Conservation (phyloP, 1,284 basidiomycete species). For the Cutaneotrichosporon daszewskae region DNA sequence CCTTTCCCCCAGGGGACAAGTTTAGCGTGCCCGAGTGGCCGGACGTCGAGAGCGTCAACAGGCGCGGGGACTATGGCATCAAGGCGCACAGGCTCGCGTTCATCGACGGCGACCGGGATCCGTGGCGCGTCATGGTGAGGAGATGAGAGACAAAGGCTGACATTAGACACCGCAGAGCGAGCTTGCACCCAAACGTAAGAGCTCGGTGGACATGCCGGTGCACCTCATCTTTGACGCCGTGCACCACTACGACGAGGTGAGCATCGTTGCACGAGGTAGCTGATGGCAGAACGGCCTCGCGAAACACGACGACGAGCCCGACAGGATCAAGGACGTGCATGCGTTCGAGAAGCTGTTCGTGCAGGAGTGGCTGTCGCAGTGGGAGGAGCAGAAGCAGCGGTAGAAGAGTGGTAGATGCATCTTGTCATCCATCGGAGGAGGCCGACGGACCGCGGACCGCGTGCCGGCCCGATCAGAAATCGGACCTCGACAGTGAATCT, state of each 20-base stretch:
- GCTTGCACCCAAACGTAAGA: conserved; percentile 62
- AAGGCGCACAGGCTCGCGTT: conserved; percentile 73
- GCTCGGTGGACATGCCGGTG: conserved; percentile 71
- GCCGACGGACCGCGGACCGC: no score
- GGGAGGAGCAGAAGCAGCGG: conserved; percentile 25
- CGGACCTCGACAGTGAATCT: no score
- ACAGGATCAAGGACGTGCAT: conserved; percentile 74
- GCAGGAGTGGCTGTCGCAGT: conserved; percentile 71
- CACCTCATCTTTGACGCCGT: conserved; percentile 84
- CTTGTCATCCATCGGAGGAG: no score
- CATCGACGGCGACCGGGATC: conserved; percentile 58
- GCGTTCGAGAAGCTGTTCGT: conserved; percentile 76
- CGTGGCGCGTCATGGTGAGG: conserved; percentile 76
- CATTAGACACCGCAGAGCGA: no score
- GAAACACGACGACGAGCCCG: conserved; percentile 63
- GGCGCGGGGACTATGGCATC: conserved; percentile 68
- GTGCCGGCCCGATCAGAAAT: no score
- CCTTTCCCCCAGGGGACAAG: conserved; percentile 71
- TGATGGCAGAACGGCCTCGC: conserved; percentile 61
- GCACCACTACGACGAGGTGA: conserved; percentile 74
- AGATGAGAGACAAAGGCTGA: no score
- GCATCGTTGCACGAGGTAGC: background rate
- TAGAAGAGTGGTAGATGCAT: background rate
- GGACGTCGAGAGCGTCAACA: conserved; percentile 73
- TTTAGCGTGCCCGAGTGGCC: conserved; percentile 66